Percentiles rank a stretch among this genome's conserved stretches.
These are phyloP conservation scores for Cetradonia linearis DNA, from an alignment of 495 filamentous ascomycete species.

Conservation along the genomic window DNA sequence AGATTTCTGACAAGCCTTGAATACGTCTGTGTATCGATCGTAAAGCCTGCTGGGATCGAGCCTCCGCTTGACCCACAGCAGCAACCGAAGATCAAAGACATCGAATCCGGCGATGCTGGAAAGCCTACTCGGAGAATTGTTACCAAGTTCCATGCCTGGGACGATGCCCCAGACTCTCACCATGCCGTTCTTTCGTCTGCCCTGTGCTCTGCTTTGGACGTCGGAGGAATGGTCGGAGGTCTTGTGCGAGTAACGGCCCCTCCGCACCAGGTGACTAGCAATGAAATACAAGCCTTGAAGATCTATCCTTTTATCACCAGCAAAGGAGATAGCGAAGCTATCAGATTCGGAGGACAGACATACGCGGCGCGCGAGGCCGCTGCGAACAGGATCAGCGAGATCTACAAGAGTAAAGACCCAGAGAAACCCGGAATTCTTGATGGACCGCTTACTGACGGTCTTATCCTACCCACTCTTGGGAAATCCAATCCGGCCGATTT, in stretches of 20 bases:
- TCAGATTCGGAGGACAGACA: constrained; percentile 84
- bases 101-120: constrained; percentile 44
- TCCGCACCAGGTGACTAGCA: constrained; percentile 46
- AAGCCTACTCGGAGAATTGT: constrained; percentile 60
- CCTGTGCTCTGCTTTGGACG: constrained; percentile 60
- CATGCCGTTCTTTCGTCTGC: constrained; percentile 67
- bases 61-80: constrained; percentile 64
- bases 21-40: constrained; percentile 64
- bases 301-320: constrained; percentile 64
- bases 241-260: constrained; percentile 75
- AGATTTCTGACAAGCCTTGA: constrained; percentile 60
- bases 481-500: not conserved
- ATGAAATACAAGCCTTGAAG: constrained; percentile 48
- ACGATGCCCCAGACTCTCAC: constrained; percentile 71
- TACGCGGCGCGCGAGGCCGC: constrained; percentile 64
- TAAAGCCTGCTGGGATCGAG: constrained; percentile 71
- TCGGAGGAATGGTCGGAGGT: constrained; percentile 69
- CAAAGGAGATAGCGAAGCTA: constrained; percentile 44
- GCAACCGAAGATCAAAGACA: constrained; percentile 51
- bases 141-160: constrained; percentile 66
- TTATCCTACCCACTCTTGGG: constrained; percentile 46
- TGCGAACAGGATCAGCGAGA: constrained; percentile 42
- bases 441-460: constrained; percentile 82
- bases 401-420: constrained; percentile 40
- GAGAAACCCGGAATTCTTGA: constrained; percentile 52